These are phyloP conservation scores for Ustilago trichophora DNA, from an alignment of 1,284 basidiomycete species.

Conservation along the genomic window DNA sequence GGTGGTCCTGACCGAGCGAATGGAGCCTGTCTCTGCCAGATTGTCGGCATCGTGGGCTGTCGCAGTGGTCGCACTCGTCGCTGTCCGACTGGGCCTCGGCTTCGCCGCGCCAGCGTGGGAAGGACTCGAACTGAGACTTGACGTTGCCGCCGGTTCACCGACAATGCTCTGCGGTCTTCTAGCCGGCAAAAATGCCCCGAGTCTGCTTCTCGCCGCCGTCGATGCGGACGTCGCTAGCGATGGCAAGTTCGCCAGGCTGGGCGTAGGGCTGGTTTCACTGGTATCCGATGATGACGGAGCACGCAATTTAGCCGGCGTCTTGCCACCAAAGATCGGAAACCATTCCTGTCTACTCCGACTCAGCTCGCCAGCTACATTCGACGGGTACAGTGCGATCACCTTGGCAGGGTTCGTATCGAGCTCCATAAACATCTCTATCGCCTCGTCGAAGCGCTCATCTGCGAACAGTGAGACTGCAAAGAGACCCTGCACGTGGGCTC, in stretches of 20 bases:
- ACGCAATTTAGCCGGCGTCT: conserved; percentile 58
- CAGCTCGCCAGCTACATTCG: conserved; percentile 80
- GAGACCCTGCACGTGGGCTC: conserved; percentile 69
- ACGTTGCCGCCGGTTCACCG: conserved; percentile 16
- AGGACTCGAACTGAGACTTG: conserved; percentile 36
- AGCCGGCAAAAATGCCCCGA: conserved; percentile 44
- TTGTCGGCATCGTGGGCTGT: conserved; percentile 17
- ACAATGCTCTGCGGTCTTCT: conserved; percentile 48
- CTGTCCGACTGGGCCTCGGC: conserved; percentile 19
- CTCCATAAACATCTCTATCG: conserved; percentile 86
- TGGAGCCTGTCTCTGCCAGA: conserved; percentile 28
- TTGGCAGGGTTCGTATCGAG: conserved; percentile 92
- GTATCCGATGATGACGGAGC: conserved; percentile 4
- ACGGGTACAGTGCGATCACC: conserved; percentile 87
- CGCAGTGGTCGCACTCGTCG: conserved; percentile 4
- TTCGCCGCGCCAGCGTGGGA: conserved; percentile 18
- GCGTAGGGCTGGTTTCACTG: conserved; percentile 20
- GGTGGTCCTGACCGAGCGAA: conserved; percentile 32
- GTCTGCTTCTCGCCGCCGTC: conserved; percentile 48
- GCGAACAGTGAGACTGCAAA: conserved; percentile 79
- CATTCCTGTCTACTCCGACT: conserved; percentile 76
- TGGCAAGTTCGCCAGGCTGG: conserved; percentile 21
- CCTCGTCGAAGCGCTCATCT: conserved; percentile 75
- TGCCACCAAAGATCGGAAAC: conserved; percentile 87
- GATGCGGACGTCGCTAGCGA: conserved; percentile 23